These are phyloP conservation scores for Clitoria ternatea DNA, from an alignment of 306 rosid genomes.

Conservation along the genomic window DNA sequence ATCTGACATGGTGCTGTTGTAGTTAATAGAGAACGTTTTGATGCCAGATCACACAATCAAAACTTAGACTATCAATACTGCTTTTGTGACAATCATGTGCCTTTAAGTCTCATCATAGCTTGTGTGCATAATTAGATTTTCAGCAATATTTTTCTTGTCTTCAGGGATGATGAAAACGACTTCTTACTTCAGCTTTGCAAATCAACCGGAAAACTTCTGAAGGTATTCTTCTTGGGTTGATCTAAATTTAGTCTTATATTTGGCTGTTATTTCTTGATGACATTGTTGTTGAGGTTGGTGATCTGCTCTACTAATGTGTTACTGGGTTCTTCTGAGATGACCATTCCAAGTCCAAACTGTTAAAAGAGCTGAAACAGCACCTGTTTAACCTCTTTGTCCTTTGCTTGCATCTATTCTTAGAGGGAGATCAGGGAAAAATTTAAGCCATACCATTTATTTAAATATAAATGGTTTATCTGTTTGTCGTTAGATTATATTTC, in stretches of 20 bases:
- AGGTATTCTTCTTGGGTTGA: slow-evolving; percentile 40
- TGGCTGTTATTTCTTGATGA: not conserved
- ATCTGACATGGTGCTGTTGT: not conserved
- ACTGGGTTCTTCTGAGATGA: not conserved
- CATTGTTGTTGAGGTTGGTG: not conserved
- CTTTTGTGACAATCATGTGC: too few species aligned
- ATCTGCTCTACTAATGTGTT: not conserved
- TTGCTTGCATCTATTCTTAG: not conserved
- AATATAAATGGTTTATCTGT: not conserved
- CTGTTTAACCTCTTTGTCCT: not conserved
- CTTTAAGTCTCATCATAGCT: not conserved
- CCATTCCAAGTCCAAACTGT: not conserved
- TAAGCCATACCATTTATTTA: not conserved
- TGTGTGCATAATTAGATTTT: not conserved
- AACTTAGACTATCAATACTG: not conserved
- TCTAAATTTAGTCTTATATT: not conserved
- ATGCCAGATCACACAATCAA: not conserved
- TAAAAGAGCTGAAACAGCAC: not conserved
- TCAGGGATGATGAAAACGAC: slow-evolving; percentile 81
- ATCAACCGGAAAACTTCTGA: slow-evolving; percentile 70
- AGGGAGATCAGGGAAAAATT: not conserved
- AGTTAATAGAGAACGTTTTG: not conserved
- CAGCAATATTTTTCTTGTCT: slow-evolving; percentile 12
- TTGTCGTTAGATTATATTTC: not conserved
- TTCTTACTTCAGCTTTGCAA: slow-evolving; percentile 83